phyloP scores from a whole-genome alignment of 768 basidiomycete species.

The Naganishia randhawae region DNA sequence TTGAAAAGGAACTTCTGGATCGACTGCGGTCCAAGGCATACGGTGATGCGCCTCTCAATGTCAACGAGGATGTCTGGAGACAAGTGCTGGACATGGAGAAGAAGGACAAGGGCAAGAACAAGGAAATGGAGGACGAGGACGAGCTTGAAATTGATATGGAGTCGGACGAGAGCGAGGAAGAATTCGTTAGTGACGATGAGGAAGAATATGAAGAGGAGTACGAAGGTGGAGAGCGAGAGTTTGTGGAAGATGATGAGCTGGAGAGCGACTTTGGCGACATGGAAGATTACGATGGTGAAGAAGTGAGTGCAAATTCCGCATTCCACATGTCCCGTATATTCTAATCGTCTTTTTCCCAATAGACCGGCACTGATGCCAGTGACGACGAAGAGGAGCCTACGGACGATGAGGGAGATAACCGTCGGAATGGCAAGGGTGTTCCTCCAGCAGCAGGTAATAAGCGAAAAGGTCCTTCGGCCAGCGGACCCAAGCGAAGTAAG shows the following conservation, averaged over 20 bases:
- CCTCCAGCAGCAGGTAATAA: conserved; percentile 38
- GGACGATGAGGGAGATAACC: conserved; percentile 54
- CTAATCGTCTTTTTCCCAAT: conserved; percentile 1
- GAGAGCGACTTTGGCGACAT: conserved; percentile 72
- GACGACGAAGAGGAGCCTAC: conserved; percentile 51
- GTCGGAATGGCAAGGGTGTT: conserved; percentile 58
- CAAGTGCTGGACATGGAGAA: conserved; percentile 78
- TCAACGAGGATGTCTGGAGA: conserved; percentile 95
- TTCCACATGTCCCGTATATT: neutral
- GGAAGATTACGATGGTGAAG: conserved; percentile 52
- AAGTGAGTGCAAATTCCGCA: conserved; percentile 10
- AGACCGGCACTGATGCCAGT: conserved; percentile 47
- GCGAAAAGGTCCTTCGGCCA: conserved; percentile 39
- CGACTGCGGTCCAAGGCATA: conserved; percentile 95
- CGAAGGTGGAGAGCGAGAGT: conserved; percentile 63
- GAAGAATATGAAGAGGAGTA: conserved; percentile 56
- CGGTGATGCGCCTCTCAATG: conserved; percentile 93
- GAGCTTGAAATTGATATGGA: conserved; percentile 55
- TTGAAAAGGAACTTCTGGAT: conserved; percentile 92
- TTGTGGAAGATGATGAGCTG: conserved; percentile 62
- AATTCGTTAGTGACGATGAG: conserved; percentile 57
- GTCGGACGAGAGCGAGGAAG: conserved; percentile 49
- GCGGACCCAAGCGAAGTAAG: conserved; percentile 38
- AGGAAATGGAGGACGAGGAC: conserved; percentile 45
- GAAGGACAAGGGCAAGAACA: conserved; percentile 46